Percentiles rank a stretch among this genome's conserved stretches.
Conservation (phyloP, 129 eudicot genomes). For the Logfia minima region DNA sequence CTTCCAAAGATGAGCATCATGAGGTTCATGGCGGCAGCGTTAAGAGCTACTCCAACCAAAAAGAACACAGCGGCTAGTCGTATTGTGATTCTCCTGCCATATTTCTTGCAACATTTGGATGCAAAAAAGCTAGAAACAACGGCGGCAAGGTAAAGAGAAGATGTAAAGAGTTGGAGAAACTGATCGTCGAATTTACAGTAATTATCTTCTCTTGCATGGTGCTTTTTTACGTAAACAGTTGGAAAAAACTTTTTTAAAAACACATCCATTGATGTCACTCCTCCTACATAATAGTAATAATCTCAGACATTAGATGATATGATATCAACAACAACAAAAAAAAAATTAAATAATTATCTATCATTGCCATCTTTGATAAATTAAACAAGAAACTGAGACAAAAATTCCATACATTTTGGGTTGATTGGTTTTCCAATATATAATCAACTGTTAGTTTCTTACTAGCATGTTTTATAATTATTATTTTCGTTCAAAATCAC, state of each 20-base stretch:
- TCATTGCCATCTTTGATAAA: too few species aligned
- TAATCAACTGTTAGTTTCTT: too few species aligned
- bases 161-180: conserved; percentile 62
- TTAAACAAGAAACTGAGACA: too few species aligned
- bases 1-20: conserved; percentile 62
- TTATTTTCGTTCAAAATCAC: neutral
- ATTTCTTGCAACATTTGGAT: conserved; percentile 38
- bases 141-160: conserved; percentile 69
- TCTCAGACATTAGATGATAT: neutral
- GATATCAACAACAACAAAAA: neutral
- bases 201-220: conserved; percentile 47
- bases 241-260: conserved; percentile 63
- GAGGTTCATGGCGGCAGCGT: conserved; percentile 33
- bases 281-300: conserved; percentile 35
- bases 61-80: conserved; percentile 51
- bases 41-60: conserved; percentile 44
- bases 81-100: conserved; percentile 59
- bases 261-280: conserved; percentile 73
- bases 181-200: conserved; percentile 69
- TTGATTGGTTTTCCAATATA: too few species aligned
- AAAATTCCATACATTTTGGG: too few species aligned
- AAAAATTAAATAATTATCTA: neutral
- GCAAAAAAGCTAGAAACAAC: conserved; percentile 47
- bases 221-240: conserved; percentile 43
- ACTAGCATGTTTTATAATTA: too few species aligned